Conservation (phyloP, 306 rosid species). For the Glycine latifolia region DNA sequence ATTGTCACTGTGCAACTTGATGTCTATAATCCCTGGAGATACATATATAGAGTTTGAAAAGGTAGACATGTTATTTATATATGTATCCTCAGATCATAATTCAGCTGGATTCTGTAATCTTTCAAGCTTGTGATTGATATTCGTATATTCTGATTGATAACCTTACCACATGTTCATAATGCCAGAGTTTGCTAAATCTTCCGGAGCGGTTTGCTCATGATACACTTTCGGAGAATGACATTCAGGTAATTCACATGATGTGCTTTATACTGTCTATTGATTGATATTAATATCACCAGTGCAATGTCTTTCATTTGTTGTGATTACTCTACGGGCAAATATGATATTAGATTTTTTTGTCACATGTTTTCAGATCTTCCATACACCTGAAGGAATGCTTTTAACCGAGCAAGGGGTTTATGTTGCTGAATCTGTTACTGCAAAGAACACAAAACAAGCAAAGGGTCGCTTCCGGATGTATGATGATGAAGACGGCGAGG, state of each 20-base stretch:
- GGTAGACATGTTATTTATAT: constrained; percentile 54
- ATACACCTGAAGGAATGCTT: constrained; percentile 89
- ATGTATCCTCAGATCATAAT: constrained; percentile 10
- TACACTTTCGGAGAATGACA: constrained; percentile 80
- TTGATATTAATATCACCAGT: constrained; percentile 11
- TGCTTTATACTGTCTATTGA: constrained; percentile 18
- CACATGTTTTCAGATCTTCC: constrained; percentile 69
- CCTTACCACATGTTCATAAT: constrained; percentile 44
- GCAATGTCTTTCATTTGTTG: constrained; percentile 4
- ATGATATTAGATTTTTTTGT: constrained; percentile 13
- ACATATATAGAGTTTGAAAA: constrained; percentile 80
- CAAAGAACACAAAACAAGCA: constrained; percentile 80
- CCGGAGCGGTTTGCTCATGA: constrained; percentile 74
- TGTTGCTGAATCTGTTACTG: constrained; percentile 80
- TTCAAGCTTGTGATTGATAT: constrained; percentile 14
- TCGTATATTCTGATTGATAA: constrained; percentile 48
- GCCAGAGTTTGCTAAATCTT: constrained; percentile 78
- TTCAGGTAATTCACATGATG: constrained; percentile 66
- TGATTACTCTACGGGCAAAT: constrained; percentile 7
- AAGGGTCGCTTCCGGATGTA: constrained; percentile 87
- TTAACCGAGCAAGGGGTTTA: constrained; percentile 95
- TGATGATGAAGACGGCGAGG: constrained; percentile 69
- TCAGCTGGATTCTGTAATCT: constrained; percentile 26
- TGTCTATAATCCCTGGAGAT: constrained; percentile 85
- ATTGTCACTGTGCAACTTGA: constrained; percentile 73